Conservation (phyloP, 441 rosid species). For the Mallotus repandus region DNA sequence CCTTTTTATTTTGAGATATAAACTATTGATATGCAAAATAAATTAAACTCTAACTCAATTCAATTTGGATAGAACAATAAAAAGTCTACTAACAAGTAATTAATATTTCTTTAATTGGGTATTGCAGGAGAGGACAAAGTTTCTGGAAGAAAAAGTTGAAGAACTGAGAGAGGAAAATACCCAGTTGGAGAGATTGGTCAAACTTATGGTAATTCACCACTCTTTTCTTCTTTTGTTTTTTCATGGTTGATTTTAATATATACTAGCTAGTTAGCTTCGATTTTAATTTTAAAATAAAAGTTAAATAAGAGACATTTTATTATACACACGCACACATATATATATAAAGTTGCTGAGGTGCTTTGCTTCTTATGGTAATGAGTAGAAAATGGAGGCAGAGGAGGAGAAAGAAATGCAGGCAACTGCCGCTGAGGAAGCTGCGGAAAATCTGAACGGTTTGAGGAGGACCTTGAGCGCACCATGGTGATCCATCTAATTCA, state of each 20-base stretch:
- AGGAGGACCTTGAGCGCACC: conserved; percentile 11
- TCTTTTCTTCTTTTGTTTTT: not conserved
- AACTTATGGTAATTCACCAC: conserved; percentile 1
- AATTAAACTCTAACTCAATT: no score
- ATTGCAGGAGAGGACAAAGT: conserved; percentile 12
- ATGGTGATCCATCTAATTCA: not conserved
- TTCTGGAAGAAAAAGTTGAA: conserved; percentile 7
- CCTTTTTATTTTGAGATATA: no score
- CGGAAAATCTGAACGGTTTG: not conserved
- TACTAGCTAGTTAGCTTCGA: no score
- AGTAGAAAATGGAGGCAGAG: conserved; percentile 8
- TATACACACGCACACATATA: no score
- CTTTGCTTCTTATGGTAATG: not conserved
- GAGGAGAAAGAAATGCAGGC: conserved; percentile 2
- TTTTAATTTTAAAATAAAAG: no score
- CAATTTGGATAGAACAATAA: no score
- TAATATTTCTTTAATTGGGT: no score
- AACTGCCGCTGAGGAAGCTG: not conserved
- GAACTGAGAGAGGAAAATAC: conserved; percentile 13
- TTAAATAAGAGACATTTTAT: no score
- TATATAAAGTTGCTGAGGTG: no score
- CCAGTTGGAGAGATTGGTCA: conserved; percentile 4
- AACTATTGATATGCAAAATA: no score
- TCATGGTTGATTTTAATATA: no score
- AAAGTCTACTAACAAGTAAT: no score